Percentiles rank a stretch among this genome's conserved stretches.
These are phyloP conservation scores for Coemansia sp. DNA, from an alignment of 192 early-diverging fungal species.

Conservation along the genomic window DNA sequence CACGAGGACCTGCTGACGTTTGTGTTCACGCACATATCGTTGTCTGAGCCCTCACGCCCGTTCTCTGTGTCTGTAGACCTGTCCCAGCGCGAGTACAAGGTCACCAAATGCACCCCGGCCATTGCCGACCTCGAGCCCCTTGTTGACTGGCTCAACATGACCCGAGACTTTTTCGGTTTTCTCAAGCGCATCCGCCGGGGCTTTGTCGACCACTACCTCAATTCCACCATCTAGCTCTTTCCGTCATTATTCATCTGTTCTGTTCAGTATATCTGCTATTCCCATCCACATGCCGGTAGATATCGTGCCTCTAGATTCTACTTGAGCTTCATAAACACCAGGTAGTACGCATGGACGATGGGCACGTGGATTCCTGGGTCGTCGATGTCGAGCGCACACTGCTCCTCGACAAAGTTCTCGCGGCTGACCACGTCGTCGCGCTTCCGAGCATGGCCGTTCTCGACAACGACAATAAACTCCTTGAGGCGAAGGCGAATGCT, in stretches of 20 bases:
- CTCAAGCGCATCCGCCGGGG: slow-evolving; percentile 58
- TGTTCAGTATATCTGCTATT: neutral
- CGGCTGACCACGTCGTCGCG: slow-evolving; percentile 39
- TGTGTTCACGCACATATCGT: slow-evolving; percentile 60
- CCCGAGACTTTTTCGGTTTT: slow-evolving; percentile 65
- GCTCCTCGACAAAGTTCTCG: slow-evolving; percentile 35
- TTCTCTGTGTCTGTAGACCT: slow-evolving; percentile 57
- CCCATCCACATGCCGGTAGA: too few species aligned
- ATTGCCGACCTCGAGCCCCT: slow-evolving; percentile 43
- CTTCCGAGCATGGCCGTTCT: slow-evolving; percentile 42
- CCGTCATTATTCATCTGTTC: neutral
- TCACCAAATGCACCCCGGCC: slow-evolving; percentile 51
- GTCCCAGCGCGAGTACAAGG: slow-evolving; percentile 51
- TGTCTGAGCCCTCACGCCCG: slow-evolving; percentile 48
- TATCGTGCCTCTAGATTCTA: neutral
- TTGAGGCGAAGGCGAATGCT: slow-evolving; percentile 42
- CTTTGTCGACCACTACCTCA: slow-evolving; percentile 48
- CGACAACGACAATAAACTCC: slow-evolving; percentile 50
- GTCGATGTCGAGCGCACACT: slow-evolving; percentile 19
- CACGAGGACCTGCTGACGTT: slow-evolving; percentile 55
- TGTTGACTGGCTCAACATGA: slow-evolving; percentile 54
- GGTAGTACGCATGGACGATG: slow-evolving; percentile 49
- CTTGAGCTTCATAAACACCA: slow-evolving; percentile 50
- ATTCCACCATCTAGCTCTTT: slow-evolving; percentile 6
- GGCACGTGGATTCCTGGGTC: slow-evolving; percentile 26